phyloP scores from a whole-genome alignment of 108 stramenopile genomes.

The Stephanodiscus triporus region DNA sequence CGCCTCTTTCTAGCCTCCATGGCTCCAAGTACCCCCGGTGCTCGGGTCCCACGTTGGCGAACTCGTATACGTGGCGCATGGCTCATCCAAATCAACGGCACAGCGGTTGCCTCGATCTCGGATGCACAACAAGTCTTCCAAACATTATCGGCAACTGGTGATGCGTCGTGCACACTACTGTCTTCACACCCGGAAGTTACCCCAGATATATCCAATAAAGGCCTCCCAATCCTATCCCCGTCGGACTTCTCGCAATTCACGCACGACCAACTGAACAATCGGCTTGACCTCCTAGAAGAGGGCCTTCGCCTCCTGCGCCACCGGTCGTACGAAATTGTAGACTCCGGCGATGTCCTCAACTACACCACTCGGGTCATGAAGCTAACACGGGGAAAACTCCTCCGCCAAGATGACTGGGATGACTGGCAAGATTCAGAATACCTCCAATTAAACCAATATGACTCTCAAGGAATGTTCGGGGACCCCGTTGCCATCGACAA shows the following conservation, averaged over 20 bases:
- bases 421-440: neutral
- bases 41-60: neutral
- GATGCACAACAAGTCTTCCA: neutral
- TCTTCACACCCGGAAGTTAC: neutral
- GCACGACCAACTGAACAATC: neutral
- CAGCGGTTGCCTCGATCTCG: neutral
- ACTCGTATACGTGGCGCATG: neutral
- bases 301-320: neutral
- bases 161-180: neutral
- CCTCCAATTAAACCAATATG: neutral
- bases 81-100: neutral
- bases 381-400: neutral
- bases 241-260: constrained; percentile 1
- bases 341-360: neutral
- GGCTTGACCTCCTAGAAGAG: neutral
- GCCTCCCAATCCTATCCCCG: neutral
- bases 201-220: neutral
- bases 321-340: neutral
- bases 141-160: neutral
- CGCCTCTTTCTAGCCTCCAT: neutral
- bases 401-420: neutral
- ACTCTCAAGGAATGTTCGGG: neutral
- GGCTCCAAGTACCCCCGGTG: neutral
- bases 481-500: neutral
- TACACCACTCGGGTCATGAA: neutral